Evolutionary conservation across 176 grass and related monocot species (phyloP), one percentile per base, ranked within the genome.

Genomic region (Aegilops bicornis): DNA sequence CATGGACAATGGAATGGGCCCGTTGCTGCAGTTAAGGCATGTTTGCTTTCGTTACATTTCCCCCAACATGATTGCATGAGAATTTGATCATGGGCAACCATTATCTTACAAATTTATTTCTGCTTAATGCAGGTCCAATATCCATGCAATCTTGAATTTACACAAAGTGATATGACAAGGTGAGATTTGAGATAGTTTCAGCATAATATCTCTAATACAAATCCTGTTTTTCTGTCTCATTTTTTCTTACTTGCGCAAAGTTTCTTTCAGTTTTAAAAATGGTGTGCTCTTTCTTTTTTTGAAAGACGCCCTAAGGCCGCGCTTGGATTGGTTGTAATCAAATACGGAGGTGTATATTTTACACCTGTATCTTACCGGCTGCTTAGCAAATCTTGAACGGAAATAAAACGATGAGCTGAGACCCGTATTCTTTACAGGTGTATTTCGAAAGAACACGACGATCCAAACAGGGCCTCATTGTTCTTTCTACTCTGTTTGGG

Each of bases 81-180:
- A 40, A 64, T 80, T 82, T 78, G 47, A 79, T 39, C 31, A 82
- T 76, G 73, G 10, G 50, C 31, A 86, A 48, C n/a, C 73, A 19
- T 70, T 79, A 14, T 86, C 19, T 94, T 68, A 86, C 81, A 43
- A 19, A 48, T 80, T 69, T 92, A 77, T 33, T 92, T 45, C 52
- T 80, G 64, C 62, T 64, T 85, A n/a, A 65, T 96, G 80, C 92
- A 99, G 97, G 94, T 99, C 83, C 92, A 96, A 54, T 99, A 99
- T 84, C 97, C 97, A 67, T 93, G 80, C 90, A 96, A 91, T 87
- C 77, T 90, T 84, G 94, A 92, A 82, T 90, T 94, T 82, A 93
- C 69, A 39, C 87, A 99, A 88, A 89, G 56, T 85, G 94, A 89
- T 83, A 87, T 79, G 69, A 79, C 92, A 81, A 86, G 88, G 97